Evolutionary conservation across 208 protist species (phyloP).

Genomic region (Paratrypanosoma confusum): DNA sequence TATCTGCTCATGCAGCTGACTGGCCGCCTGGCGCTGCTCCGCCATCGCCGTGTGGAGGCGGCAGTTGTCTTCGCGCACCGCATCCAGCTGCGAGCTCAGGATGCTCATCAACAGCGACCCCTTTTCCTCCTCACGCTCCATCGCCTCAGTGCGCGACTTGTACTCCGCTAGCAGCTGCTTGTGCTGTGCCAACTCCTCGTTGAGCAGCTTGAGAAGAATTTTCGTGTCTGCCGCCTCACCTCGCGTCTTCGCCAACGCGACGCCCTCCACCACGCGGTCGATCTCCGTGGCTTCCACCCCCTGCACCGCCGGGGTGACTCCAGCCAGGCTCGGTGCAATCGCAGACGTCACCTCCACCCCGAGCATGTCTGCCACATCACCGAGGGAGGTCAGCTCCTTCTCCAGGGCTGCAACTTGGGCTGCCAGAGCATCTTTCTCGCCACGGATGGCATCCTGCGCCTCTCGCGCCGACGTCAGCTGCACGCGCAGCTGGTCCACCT

Average conservation of each 20-base stretch:
- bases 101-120: constrained; percentile 67
- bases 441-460: too few species aligned
- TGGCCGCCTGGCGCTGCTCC: constrained; percentile 27
- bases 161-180: constrained; percentile 38
- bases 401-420: too few species aligned
- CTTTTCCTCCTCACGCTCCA: constrained; percentile 74
- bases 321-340: too few species aligned
- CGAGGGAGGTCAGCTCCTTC: too few species aligned
- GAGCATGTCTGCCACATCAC: too few species aligned
- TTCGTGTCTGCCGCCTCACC: constrained; percentile 57
- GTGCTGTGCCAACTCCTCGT: constrained; percentile 67
- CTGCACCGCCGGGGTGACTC: constrained; percentile 1
- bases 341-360: too few species aligned
- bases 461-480: too few species aligned
- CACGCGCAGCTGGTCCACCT: too few species aligned
- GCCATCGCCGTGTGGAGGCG: constrained; percentile 39
- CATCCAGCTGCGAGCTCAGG: constrained; percentile 77
- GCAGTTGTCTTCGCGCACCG: constrained; percentile 63
- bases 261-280: background rate
- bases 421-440: too few species aligned
- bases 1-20: too few species aligned
- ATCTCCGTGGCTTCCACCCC: constrained; percentile 1
- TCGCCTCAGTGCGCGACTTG: constrained; percentile 45
- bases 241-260: constrained; percentile 8
- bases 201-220: constrained; percentile 65